phyloP scores from a whole-genome alignment of 2,329 filamentous ascomycete genomes.

The Periconia sp. region DNA sequence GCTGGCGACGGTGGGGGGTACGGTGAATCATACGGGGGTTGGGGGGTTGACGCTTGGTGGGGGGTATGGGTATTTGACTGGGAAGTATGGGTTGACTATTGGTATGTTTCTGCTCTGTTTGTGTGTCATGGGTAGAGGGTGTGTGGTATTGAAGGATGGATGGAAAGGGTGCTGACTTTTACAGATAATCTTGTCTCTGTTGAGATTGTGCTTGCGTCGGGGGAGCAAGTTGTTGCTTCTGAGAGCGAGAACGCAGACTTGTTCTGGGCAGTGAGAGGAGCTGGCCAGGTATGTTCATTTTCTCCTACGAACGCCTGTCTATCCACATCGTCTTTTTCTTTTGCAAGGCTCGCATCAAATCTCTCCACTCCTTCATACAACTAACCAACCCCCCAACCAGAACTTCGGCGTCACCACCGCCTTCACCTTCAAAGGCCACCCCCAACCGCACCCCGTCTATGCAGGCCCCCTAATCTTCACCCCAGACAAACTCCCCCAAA shows the following conservation, averaged over 20 bases:
- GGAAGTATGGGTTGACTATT: constrained; percentile 61
- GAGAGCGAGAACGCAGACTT: constrained; percentile 32
- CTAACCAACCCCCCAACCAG: constrained; percentile 3
- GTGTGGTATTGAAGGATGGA: no score
- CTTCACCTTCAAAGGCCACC: constrained; percentile 48
- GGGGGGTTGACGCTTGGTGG: constrained; percentile 62
- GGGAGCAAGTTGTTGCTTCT: constrained; percentile 42
- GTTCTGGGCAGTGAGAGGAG: constrained; percentile 49
- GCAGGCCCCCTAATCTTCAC: constrained; percentile 46
- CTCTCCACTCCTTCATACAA: no score
- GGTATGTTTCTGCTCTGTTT: constrained; percentile 42
- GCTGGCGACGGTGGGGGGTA: constrained; percentile 66
- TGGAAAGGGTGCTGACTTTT: no score
- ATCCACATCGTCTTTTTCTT: no score
- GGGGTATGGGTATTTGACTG: constrained; percentile 64
- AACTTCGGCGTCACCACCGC: constrained; percentile 48
- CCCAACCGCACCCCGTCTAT: constrained; percentile 39
- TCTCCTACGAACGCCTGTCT: no score
- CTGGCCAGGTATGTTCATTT: constrained; percentile 23
- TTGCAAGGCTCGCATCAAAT: no score
- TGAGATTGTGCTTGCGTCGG: constrained; percentile 43
- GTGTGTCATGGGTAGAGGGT: no score
- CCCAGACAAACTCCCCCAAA: constrained; percentile 31
- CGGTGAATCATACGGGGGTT: constrained; percentile 67
- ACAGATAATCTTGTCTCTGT: constrained; percentile 47